Percentiles rank a stretch among this genome's conserved stretches.
Evolutionary conservation across 768 basidiomycete species (phyloP).

Genomic region (Boletus eberwhitei): DNA sequence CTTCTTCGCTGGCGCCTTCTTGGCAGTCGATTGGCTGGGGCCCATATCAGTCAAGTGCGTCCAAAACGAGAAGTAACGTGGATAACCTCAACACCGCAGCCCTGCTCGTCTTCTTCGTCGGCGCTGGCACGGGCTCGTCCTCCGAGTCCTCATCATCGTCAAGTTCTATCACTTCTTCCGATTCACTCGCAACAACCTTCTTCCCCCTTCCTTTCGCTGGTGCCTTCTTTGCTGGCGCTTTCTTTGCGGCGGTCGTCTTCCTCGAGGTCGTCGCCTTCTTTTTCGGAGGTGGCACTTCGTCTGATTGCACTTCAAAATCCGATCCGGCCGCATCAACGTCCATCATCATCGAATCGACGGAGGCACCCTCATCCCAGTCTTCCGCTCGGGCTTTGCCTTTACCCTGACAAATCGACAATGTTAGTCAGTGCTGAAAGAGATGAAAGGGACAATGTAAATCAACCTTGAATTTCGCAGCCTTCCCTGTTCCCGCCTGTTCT

Average conservation of each 20-base stretch:
- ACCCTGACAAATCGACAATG: slow-evolving; percentile 31
- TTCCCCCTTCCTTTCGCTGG: slow-evolving; percentile 54
- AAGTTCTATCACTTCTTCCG: slow-evolving; percentile 52
- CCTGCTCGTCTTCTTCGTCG: slow-evolving; percentile 56
- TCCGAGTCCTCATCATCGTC: slow-evolving; percentile 55
- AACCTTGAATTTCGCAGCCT: slow-evolving; percentile 45
- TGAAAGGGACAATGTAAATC: not conserved
- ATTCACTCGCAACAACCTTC: slow-evolving; percentile 49
- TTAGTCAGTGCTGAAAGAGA: not conserved
- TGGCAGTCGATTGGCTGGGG: slow-evolving; percentile 37
- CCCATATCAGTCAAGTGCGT: slow-evolving; percentile 18
- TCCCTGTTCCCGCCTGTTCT: slow-evolving; percentile 42
- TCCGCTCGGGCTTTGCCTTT: slow-evolving; percentile 51
- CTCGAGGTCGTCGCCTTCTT: slow-evolving; percentile 42
- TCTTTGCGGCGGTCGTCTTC: slow-evolving; percentile 22
- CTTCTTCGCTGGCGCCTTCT: slow-evolving; percentile 56
- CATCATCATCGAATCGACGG: slow-evolving; percentile 73
- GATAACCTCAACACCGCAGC: slow-evolving; percentile 63
- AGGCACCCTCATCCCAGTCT: slow-evolving; percentile 49
- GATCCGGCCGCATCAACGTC: slow-evolving; percentile 61
- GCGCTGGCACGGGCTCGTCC: slow-evolving; percentile 41
- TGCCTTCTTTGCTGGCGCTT: slow-evolving; percentile 41
- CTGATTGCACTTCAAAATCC: slow-evolving; percentile 42
- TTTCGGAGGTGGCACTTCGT: slow-evolving; percentile 42
- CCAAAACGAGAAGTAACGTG: slow-evolving; percentile 22